Evolutionary conservation across 2,329 filamentous ascomycete species (phyloP).

Genomic region (Fusarium poae): DNA sequence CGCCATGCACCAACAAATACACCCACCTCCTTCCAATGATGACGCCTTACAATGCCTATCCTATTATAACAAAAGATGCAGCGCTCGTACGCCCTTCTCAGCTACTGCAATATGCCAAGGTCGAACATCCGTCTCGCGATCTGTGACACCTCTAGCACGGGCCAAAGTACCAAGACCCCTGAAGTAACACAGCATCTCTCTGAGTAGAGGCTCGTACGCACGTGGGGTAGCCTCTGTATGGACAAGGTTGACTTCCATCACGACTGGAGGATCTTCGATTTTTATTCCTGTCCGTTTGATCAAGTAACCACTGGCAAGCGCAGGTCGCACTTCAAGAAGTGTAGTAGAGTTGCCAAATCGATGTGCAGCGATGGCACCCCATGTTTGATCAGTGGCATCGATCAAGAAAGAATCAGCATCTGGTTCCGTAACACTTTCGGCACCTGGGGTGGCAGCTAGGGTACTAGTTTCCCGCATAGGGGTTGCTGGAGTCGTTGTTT

Average conservation of each 20-base stretch:
- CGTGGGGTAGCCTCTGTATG: slow-evolving; percentile 65
- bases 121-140: slow-evolving; percentile 70
- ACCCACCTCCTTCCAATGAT: slow-evolving; percentile 8
- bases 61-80: slow-evolving; percentile 73
- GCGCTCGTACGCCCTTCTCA: slow-evolving; percentile 74
- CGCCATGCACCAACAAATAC: slow-evolving; percentile 35
- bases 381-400: slow-evolving; percentile 80
- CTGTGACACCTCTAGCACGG: slow-evolving; percentile 72
- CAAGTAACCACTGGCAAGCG: slow-evolving; percentile 74
- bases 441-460: slow-evolving; percentile 62
- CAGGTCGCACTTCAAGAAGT: slow-evolving; percentile 66
- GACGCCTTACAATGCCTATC: slow-evolving; percentile 35
- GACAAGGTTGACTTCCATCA: slow-evolving; percentile 75
- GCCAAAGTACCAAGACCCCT: slow-evolving; percentile 77
- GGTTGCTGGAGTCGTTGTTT: slow-evolving; percentile 64
- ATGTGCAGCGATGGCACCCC: slow-evolving; percentile 78
- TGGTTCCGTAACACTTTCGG: slow-evolving; percentile 58
- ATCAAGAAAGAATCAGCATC: slow-evolving; percentile 74
- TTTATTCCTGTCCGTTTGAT: slow-evolving; percentile 71
- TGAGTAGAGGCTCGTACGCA: slow-evolving; percentile 72
- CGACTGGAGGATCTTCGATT: slow-evolving; percentile 68
- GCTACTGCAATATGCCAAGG: slow-evolving; percentile 84
- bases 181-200: slow-evolving; percentile 79
- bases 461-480: slow-evolving; percentile 57
- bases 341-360: slow-evolving; percentile 71